Evolutionary conservation across 306 rosid species (phyloP).

Genomic region (Cucumis hystrix): DNA sequence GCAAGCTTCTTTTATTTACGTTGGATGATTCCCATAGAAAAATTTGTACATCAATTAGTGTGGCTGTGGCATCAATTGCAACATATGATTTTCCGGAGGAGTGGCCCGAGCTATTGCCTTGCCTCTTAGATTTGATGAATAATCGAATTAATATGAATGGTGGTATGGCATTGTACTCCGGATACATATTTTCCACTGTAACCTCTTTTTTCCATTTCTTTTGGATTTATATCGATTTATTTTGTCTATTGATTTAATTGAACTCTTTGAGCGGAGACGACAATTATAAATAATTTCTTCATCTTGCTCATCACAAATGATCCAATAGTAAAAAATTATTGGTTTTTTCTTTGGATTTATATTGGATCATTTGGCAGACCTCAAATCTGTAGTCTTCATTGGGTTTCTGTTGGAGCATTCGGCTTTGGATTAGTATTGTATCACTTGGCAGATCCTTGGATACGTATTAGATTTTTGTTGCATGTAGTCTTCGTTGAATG

Average conservation of each 20-base stretch:
- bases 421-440: background rate
- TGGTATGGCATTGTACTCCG: slow-evolving; percentile 24
- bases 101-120: slow-evolving; percentile 88
- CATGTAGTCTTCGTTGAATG: background rate
- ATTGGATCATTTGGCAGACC: background rate
- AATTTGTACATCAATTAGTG: slow-evolving; percentile 85
- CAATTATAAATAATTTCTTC: background rate
- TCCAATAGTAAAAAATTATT: background rate
- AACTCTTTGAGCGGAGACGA: background rate
- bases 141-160: slow-evolving; percentile 59
- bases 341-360: background rate
- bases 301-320: background rate
- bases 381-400: background rate
- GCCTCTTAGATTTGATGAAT: slow-evolving; percentile 57
- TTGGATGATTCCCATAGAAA: slow-evolving; percentile 82
- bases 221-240: background rate
- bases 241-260: background rate
- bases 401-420: background rate
- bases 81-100: slow-evolving; percentile 85
- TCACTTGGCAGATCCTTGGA: background rate
- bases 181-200: background rate
- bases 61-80: slow-evolving; percentile 93
- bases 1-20: slow-evolving; percentile 51
- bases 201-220: background rate
- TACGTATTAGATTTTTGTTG: background rate